phyloP scores from a whole-genome alignment of 2,329 filamentous ascomycete genomes.

The Cladosporium sp. region DNA sequence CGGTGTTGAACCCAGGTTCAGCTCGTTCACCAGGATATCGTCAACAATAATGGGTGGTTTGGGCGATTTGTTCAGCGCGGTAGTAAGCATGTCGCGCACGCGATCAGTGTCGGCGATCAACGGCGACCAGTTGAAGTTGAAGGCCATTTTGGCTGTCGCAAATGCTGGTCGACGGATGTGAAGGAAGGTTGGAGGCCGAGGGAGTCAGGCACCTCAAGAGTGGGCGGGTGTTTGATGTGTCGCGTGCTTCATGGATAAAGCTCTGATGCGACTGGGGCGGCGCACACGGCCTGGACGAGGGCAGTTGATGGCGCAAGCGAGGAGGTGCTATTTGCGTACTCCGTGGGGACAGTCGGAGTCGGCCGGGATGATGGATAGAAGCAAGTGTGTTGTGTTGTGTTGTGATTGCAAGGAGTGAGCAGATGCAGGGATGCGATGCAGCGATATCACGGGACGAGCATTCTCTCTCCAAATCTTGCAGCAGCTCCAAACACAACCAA shows the following conservation, averaged over 20 bases:
- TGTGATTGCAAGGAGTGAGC: neutral
- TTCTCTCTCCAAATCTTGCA: neutral
- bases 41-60: constrained; percentile 99
- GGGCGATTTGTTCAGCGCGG: constrained; percentile 93
- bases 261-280: constrained; percentile 8
- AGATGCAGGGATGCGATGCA: neutral
- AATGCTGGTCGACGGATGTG: neutral
- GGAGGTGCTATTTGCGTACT: neutral
- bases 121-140: constrained; percentile 99
- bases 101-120: constrained; percentile 91
- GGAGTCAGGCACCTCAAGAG: constrained; percentile 13
- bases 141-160: constrained; percentile 69
- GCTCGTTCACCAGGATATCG: constrained; percentile 96
- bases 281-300: constrained; percentile 3
- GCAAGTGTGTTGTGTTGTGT: neutral
- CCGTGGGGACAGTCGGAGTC: neutral
- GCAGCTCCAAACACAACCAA: neutral
- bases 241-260: constrained; percentile 30
- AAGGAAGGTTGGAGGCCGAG: neutral
- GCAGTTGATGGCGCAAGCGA: neutral
- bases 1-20: constrained; percentile 92
- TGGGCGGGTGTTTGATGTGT: constrained; percentile 15
- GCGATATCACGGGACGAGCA: neutral
- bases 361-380: neutral
- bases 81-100: constrained; percentile 90